Base-by-base conservation (phyloP, 2,329 filamentous ascomycete genomes). In the Cordyceps pruinosa region DNA sequence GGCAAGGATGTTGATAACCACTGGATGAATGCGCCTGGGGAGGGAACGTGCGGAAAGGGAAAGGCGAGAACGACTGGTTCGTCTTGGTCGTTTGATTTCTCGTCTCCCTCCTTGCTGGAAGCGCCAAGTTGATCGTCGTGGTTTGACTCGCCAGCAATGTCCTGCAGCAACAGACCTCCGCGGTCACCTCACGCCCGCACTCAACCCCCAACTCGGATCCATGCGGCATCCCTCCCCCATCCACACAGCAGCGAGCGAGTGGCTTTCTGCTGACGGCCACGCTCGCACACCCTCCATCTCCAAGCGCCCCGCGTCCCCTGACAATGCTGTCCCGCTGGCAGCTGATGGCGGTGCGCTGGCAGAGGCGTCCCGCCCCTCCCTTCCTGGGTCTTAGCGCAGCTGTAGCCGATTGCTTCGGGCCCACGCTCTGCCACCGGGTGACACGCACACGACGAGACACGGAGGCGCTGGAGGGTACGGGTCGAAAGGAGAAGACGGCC, bases 301-400 rank as follows among this genome's bases (percentile, higher is more conserved):
- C 4, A 21, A 32, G 30, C 47, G 32, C 13, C 19, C 47, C 26
- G 34, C 41, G 34, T 41, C 48, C 50, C 39, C 50, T 34, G 39
- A 44, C 50, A 32, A 26, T 32, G 15, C 37, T 41, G 28, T 48
- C 26, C 41, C 28, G 30, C 41, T 51, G 50, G 39, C 50, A 53
- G 50, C 50, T 53, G 50, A 53, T 53, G 35, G 39, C n/a, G 19
- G 30, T 54, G 51, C 51, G 51, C 23, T 54, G 51, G 51, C 51
- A 54, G 30, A 17, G 45, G 28, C 19, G n/a, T 21, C 28, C 39
- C 26, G 21, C 39, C 39, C 17, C 21, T 32, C 50, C 39, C 26
- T 17, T 26, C 51, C 21, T 30, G 9, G 30, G 41, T 10, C 51
- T 13, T 45, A 54, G 41, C 41, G 51, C 21, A 10, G 34, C 21